Evolutionary conservation across 2,329 filamentous ascomycete species (phyloP), one percentile per base, ranked within the genome.

Genomic region (Hymenoscyphus occultus): DNA sequence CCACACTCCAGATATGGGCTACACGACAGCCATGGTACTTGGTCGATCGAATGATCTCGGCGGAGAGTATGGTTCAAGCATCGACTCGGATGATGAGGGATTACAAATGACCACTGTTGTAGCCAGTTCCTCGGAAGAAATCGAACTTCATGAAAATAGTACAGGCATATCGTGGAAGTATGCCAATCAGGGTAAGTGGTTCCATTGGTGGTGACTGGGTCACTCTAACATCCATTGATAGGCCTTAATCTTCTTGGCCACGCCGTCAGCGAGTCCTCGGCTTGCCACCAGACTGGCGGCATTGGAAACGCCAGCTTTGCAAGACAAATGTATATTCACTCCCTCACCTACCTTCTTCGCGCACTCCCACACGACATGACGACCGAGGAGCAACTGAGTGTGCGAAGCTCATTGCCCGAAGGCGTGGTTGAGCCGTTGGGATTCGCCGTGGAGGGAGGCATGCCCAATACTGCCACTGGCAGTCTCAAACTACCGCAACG

Each of bases 291-390:
- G 59, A 71, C 73, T 42, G 63, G 68, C 3, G 69, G 73, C 54
- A 76, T 76, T 40, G 74, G 74, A 31, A 77, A 80, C 58, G 65
- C 77, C 2, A 71, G 75, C n/a, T 82, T 86, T 69, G 83, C 84
- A 60, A 82, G 88, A 32, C 84, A 86, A 68, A 80, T 88, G 10
- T 90, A 89, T 74, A 76, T 90, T 59, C 85, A 90, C 70, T 83
- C 85, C 65, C 76, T 89, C 3, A 82, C 83, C 2, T 89, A 89
- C 73, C 78, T 90, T 31, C 79, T 90, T n/a, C 82, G 82, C 66
- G 87, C 84, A 7, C 79, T 90, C 0, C 88, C 88, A 0, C 67
- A 76, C 1, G 79, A 88, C 60, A 80, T 90, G 39, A 83, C 82
- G 39, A 76, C 77, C 2, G 80, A 82, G 67, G 88, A 90, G 73